Evolutionary conservation across 352 stramenopile species (phyloP).

Genomic region (Phytophthora idaei): DNA sequence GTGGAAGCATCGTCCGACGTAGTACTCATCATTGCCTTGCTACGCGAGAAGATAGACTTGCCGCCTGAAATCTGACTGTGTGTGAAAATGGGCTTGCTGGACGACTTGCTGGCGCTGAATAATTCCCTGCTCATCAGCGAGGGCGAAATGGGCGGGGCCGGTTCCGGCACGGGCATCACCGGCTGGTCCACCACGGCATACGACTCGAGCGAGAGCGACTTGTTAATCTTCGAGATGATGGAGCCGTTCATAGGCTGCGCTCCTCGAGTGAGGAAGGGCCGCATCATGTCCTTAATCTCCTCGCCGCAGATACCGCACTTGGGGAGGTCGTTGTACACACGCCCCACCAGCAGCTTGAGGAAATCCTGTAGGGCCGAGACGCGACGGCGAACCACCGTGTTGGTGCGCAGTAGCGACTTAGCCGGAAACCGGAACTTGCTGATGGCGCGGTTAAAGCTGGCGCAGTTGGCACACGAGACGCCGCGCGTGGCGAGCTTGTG

Average conservation of each 20-base stretch:
- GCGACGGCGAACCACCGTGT: conserved; percentile 70
- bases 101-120: conserved; percentile 47
- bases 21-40: conserved; percentile 42
- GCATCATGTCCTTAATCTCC: conserved; percentile 69
- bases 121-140: conserved; percentile 31
- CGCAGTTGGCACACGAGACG: conserved; percentile 63
- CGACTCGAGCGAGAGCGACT: conserved; percentile 72
- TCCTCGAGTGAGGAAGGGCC: conserved; percentile 78
- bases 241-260: conserved; percentile 76
- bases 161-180: conserved; percentile 35
- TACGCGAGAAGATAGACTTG: conserved; percentile 42
- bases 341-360: conserved; percentile 70
- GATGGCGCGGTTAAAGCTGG: conserved; percentile 66
- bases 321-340: conserved; percentile 73
- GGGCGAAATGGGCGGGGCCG: conserved; percentile 39
- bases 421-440: conserved; percentile 67
- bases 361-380: conserved; percentile 76
- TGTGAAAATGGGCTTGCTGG: conserved; percentile 45
- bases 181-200: conserved; percentile 59
- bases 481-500: conserved; percentile 42
- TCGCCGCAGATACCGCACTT: conserved; percentile 79
- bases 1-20: conserved; percentile 46
- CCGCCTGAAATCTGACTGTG: conserved; percentile 37
- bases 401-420: conserved; percentile 74
- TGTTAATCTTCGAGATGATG: conserved; percentile 74